These are phyloP conservation scores for Phytophthora sp. DNA, from an alignment of 352 stramenopile species.

Conservation along the genomic window DNA sequence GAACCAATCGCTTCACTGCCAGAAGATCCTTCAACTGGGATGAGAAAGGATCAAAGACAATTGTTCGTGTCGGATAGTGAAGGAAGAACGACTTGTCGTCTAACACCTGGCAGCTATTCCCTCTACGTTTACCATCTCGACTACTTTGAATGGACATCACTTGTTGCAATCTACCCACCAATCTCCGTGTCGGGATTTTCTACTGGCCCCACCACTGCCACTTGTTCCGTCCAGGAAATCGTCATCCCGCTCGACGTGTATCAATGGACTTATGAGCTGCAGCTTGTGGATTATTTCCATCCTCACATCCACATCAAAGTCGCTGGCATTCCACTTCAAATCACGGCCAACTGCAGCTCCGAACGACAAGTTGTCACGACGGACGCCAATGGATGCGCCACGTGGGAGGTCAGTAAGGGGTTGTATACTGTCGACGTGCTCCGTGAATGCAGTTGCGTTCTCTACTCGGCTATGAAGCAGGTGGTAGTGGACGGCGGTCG, in stretches of 20 bases:
- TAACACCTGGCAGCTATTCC: slow-evolving; percentile 68
- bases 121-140: slow-evolving; percentile 77
- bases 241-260: slow-evolving; percentile 63
- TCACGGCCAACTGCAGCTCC: slow-evolving; percentile 63
- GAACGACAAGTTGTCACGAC: slow-evolving; percentile 55
- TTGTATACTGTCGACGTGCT: slow-evolving; percentile 62
- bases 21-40: slow-evolving; percentile 18
- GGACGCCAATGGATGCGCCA: slow-evolving; percentile 44
- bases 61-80: slow-evolving; percentile 49
- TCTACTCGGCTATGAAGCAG: slow-evolving; percentile 74
- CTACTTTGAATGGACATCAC: slow-evolving; percentile 76
- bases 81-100: slow-evolving; percentile 43
- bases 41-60: slow-evolving; percentile 30
- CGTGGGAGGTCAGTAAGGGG: slow-evolving; percentile 64
- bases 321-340: slow-evolving; percentile 52
- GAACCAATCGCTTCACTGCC: slow-evolving; percentile 11
- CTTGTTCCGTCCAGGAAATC: slow-evolving; percentile 51
- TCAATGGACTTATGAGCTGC: slow-evolving; percentile 65
- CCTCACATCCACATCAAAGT: slow-evolving; percentile 48
- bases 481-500: slow-evolving; percentile 69
- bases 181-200: slow-evolving; percentile 50
- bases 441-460: slow-evolving; percentile 62
- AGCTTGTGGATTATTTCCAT: slow-evolving; percentile 76
- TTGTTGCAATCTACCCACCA: slow-evolving; percentile 59
- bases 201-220: slow-evolving; percentile 32